Conservation (phyloP, 495 filamentous ascomycete genomes). For the Trichocladium uniseriatum region DNA sequence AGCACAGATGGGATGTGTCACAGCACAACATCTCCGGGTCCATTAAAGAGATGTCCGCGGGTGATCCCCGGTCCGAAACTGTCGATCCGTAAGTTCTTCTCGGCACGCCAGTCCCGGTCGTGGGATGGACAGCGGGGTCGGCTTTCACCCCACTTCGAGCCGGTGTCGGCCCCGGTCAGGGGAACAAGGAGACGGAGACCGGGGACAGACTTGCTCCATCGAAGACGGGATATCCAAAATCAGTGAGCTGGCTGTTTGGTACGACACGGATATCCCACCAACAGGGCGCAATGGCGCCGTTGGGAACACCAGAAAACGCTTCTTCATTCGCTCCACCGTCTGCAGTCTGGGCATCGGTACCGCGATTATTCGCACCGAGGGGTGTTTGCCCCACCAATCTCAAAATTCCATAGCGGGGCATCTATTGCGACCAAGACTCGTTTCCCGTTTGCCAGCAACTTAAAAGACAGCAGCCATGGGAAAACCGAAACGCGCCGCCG, state of each 20-base stretch:
- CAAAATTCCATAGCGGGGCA: conserved; percentile 13
- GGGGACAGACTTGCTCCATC: too few relatives aligned
- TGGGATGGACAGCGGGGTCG: not conserved
- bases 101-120: not conserved
- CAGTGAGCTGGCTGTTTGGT: too few relatives aligned
- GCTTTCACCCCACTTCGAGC: not conserved
- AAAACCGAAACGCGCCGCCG: conserved; percentile 61
- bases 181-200: too few relatives aligned
- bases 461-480: conserved; percentile 43
- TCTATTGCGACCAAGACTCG: not conserved
- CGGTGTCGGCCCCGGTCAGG: not conserved
- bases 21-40: not conserved
- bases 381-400: conserved; percentile 8
- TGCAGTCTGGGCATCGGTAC: too few relatives aligned
- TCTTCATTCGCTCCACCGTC: too few relatives aligned
- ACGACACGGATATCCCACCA: too few relatives aligned
- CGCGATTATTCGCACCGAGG: too few relatives aligned
- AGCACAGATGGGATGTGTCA: not conserved
- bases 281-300: too few relatives aligned
- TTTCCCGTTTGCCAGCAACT: not conserved
- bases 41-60: not conserved
- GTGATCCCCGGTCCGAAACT: not conserved
- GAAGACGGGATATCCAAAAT: too few relatives aligned
- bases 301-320: too few relatives aligned
- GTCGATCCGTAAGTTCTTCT: not conserved